Evolutionary conservation across 768 basidiomycete genomes (phyloP).

Genomic region (Phanerochaete carnosa): DNA sequence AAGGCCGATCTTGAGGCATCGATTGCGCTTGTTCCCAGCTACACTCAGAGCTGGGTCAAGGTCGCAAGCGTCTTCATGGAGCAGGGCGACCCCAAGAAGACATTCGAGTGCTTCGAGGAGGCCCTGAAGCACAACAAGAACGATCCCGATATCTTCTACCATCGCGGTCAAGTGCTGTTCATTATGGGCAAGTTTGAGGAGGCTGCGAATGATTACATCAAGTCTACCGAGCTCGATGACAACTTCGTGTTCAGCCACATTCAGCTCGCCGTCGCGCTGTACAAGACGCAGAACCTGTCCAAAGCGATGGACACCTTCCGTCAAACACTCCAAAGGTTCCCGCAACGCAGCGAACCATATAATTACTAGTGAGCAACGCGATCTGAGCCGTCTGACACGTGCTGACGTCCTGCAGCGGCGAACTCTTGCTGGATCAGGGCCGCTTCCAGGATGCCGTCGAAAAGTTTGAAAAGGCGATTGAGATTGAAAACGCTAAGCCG

Average conservation of each 20-base stretch:
- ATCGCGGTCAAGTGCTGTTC: slow-evolving; percentile 97
- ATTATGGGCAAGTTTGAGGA: slow-evolving; percentile 87
- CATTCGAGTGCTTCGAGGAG: slow-evolving; percentile 89
- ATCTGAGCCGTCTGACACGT: background rate
- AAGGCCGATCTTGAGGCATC: slow-evolving; percentile 81
- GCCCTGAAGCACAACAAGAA: slow-evolving; percentile 78
- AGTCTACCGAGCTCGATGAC: slow-evolving; percentile 84
- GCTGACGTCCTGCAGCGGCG: slow-evolving; percentile 56
- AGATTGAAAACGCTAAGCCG: slow-evolving; percentile 64
- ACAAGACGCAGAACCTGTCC: slow-evolving; percentile 77
- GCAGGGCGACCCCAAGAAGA: slow-evolving; percentile 72
- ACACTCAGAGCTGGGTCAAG: slow-evolving; percentile 92
- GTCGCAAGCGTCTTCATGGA: slow-evolving; percentile 98
- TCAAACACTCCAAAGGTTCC: slow-evolving; percentile 80
- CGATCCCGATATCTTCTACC: slow-evolving; percentile 97
- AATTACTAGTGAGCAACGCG: slow-evolving; percentile 81
- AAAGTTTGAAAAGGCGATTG: slow-evolving; percentile 89
- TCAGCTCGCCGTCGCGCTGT: slow-evolving; percentile 94
- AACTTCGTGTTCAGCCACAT: slow-evolving; percentile 96
- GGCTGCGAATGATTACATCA: slow-evolving; percentile 88
- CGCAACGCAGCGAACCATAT: slow-evolving; percentile 80
- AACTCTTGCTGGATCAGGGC: slow-evolving; percentile 89
- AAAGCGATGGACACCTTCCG: slow-evolving; percentile 92
- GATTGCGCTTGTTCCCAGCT: slow-evolving; percentile 58
- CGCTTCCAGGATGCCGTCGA: slow-evolving; percentile 85